A percentile compares a stretch with the other conserved stretches of the same genome.
Conservation (phyloP, 148 eudicot species). For the Linanthus parryae region DNA sequence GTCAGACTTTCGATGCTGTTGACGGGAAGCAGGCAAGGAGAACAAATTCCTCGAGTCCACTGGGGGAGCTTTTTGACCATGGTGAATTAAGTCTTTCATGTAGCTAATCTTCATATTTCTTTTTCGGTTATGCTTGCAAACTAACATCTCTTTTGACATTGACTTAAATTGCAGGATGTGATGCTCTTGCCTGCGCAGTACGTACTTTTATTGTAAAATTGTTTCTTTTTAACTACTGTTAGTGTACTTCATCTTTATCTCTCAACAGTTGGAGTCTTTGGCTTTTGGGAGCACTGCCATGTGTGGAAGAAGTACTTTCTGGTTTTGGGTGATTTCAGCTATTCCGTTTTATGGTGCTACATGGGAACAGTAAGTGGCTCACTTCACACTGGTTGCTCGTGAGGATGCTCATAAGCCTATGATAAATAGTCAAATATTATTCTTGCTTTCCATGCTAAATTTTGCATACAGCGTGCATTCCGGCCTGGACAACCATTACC, state of each 20-base stretch:
- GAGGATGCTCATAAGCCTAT: too few species aligned
- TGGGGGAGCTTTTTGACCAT: slow-evolving; percentile 98
- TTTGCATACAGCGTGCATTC: neutral
- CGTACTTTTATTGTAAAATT: slow-evolving; percentile 19
- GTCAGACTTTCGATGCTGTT: slow-evolving; percentile 96
- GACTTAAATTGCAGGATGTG: slow-evolving; percentile 62
- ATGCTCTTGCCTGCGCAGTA: slow-evolving; percentile 92
- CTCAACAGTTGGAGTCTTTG: slow-evolving; percentile 70
- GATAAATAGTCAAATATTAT: too few species aligned
- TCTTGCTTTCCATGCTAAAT: slow-evolving; percentile 1
- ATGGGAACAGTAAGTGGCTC: slow-evolving; percentile 80
- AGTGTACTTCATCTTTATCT: slow-evolving; percentile 6
- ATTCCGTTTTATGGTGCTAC: slow-evolving; percentile 90
- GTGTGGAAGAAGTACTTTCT: slow-evolving; percentile 82
- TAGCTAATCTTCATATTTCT: neutral
- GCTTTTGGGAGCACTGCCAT: slow-evolving; percentile 89
- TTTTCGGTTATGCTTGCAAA: too few species aligned
- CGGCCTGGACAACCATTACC: too few species aligned
- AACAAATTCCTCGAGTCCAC: slow-evolving; percentile 95
- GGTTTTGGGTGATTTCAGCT: slow-evolving; percentile 88
- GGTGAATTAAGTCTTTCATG: slow-evolving; percentile 34
- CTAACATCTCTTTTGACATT: slow-evolving; percentile 7
- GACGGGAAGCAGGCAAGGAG: slow-evolving; percentile 99
- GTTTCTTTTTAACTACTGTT: neutral
- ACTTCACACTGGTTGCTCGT: slow-evolving; percentile 11